Evolutionary conservation across 371 early-diverging fungal species (phyloP).

Genomic region (Mucor sp.): DNA sequence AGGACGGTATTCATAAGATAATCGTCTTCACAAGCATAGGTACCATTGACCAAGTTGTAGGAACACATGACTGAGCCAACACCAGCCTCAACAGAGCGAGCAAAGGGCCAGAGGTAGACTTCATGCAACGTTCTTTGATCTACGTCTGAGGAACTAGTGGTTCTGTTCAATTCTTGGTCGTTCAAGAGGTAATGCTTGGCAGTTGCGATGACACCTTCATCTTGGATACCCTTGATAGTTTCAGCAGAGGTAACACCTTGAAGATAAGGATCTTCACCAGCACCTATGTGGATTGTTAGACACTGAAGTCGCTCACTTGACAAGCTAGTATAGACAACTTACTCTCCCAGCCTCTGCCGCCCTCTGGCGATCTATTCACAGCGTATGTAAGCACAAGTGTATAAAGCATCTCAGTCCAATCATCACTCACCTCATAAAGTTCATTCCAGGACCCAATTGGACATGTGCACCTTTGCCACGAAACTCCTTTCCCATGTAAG

Average conservation of each 20-base stretch:
- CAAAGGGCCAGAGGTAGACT: conserved; percentile 60
- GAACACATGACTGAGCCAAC: conserved; percentile 60
- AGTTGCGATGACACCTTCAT: conserved; percentile 50
- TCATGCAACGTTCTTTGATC: conserved; percentile 61
- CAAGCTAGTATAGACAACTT: not conserved
- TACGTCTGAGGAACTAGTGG: conserved; percentile 29
- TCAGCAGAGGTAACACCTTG: conserved; percentile 35
- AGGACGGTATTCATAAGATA: conserved; percentile 42
- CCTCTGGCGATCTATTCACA: conserved; percentile 31
- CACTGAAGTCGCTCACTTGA: not conserved
- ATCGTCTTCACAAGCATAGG: conserved; percentile 56
- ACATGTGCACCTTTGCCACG: conserved; percentile 51
- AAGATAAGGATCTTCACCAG: conserved; percentile 66
- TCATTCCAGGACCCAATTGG: conserved; percentile 53
- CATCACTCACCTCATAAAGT: conserved; percentile 26
- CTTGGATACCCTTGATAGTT: conserved; percentile 41
- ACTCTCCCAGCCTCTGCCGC: conserved; percentile 62
- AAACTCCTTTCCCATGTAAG: conserved; percentile 55
- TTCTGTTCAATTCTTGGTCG: conserved; percentile 49
- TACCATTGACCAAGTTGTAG: conserved; percentile 55
- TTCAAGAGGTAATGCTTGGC: conserved; percentile 56
- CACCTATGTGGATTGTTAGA: not conserved
- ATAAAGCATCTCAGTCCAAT: not conserved
- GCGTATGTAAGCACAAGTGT: not conserved
- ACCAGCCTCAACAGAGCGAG: conserved; percentile 54